Evolutionary conservation across 2,329 filamentous ascomycete genomes (phyloP), one percentile per base, ranked within the genome.

Genomic region (Aspergillaceae sp.): DNA sequence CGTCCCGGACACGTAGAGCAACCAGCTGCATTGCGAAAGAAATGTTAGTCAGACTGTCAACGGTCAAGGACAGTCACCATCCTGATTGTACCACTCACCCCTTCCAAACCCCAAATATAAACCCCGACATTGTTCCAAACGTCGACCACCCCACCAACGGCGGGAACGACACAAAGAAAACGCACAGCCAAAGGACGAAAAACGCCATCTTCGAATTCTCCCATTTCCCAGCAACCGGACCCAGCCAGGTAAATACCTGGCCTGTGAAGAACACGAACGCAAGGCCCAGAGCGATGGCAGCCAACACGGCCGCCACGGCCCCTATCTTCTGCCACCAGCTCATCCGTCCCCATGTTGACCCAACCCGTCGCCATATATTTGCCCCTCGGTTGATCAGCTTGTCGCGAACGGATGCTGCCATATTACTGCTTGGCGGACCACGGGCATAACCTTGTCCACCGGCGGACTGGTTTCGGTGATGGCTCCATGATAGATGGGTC

Each of bases 81-180:
- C 19, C 19, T 19, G 19, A 19, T 19, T 1, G 19, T 19, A 19
- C n/a, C 2, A 78, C 72, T 74, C 80, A 92, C 70, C 82, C 82
- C 59, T 81, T 79, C 47, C 81, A 81, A 56, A 86, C 76, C 0
- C 84, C 84, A 62, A 83, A 87, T 10, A 87, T 77, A 58, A 86
- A 87, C 0, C 84, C 84, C 3, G 80, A 73, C 19, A 85, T 74
- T 1, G 83, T 86, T 29, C 85, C 73, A 56, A 84, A 83, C 1
- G 84, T 87, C 50, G 84, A 87, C 73, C 94, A 95, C 9, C 90
- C 90, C 52, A 96, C 84, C 57, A 94, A 67, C 2, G 90, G 90
- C 19, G 90, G 90, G 65, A 95, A 94, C 2, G 84, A 87, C 10
- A 89, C 84, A 36, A 78, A 62, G 63, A 90, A 88, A 33, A 86